These are phyloP conservation scores for Stevia rebaudiana DNA, from an alignment of 140 eudicot species.

Conservation along the genomic window DNA sequence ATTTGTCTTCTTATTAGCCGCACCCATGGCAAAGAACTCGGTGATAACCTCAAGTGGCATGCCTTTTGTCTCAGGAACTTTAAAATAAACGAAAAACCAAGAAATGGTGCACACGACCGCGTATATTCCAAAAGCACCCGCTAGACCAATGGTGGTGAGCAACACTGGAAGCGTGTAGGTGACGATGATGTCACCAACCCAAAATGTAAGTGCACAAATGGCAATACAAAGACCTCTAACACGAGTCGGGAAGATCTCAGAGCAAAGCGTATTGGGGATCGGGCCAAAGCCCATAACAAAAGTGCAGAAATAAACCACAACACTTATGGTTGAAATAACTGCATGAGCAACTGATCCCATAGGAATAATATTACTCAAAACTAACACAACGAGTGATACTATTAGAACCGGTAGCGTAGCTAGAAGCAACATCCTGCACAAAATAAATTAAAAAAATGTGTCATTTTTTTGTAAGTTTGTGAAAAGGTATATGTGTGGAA, in stretches of 20 bases:
- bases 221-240: slow-evolving; percentile 99
- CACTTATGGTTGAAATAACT: slow-evolving; percentile 66
- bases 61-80: slow-evolving; percentile 96
- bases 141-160: slow-evolving; percentile 80
- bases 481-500: not conserved
- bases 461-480: not conserved
- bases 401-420: slow-evolving; percentile 69
- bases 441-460: not conserved
- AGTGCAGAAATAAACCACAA: slow-evolving; percentile 78
- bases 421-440: slow-evolving; percentile 57
- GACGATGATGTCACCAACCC: slow-evolving; percentile 87
- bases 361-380: slow-evolving; percentile 47
- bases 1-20: slow-evolving; percentile 40
- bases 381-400: slow-evolving; percentile 57
- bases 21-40: slow-evolving; percentile 91
- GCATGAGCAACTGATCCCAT: slow-evolving; percentile 63
- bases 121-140: slow-evolving; percentile 81
- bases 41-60: slow-evolving; percentile 99
- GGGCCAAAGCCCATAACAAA: slow-evolving; percentile 99
- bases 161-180: slow-evolving; percentile 85
- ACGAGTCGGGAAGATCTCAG: slow-evolving; percentile 91
- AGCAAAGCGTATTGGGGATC: slow-evolving; percentile 89
- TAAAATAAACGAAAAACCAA: slow-evolving; percentile 77
- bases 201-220: slow-evolving; percentile 82
- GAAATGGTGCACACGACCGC: slow-evolving; percentile 71